Evolutionary conservation across 306 rosid genomes (phyloP), one percentile per base, ranked within the genome.

Genomic region (Quercus variabilis): DNA sequence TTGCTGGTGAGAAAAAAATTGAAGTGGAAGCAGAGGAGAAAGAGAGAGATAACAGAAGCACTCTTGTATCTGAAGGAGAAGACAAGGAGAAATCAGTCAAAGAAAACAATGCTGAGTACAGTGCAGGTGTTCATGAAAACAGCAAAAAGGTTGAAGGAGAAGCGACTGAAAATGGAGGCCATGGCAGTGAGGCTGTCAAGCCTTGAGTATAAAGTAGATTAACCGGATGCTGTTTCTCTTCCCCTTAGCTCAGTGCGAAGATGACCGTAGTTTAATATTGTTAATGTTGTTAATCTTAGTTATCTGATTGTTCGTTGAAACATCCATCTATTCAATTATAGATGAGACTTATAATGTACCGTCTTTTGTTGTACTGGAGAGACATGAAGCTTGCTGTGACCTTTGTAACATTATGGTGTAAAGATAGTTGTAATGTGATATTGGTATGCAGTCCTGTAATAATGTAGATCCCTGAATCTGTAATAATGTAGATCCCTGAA

Each of bases 271-370:
- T 79, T 84, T 83, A 38, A 55, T 28, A 20, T 67, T 65, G 11
- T 65, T 65, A 31, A 31, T 86, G 86, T 81, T 87, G 87, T 86
- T 80, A 63, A 83, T 88, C 81, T 76, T 84, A 88, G 88, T 71
- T 80, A 79, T 88, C 88, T 86, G 86, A 87, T 89, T 88, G 93
- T 86, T 88, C 83, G 83, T 89, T 85, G 85, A 79, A 88, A 87
- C 78, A 81, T 75, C 85, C 74, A 63, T 83, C 80, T 26, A 83
- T 89, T 88, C 86, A 82, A 64, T 84, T 64, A 58, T 87, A 87
- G 97, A 77, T 74, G 89, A 91, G 97, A 82, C 81, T 51, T 93
- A 80, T 83, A 73, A 74, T 88, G 90, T 83, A 86, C 81, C 89
- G 72, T 80, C 88, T 67, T 68, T 84, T 77, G 74, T 76, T 81